Conservation (phyloP, 352 stramenopile genomes). For the Saprolegnia diclina region DNA sequence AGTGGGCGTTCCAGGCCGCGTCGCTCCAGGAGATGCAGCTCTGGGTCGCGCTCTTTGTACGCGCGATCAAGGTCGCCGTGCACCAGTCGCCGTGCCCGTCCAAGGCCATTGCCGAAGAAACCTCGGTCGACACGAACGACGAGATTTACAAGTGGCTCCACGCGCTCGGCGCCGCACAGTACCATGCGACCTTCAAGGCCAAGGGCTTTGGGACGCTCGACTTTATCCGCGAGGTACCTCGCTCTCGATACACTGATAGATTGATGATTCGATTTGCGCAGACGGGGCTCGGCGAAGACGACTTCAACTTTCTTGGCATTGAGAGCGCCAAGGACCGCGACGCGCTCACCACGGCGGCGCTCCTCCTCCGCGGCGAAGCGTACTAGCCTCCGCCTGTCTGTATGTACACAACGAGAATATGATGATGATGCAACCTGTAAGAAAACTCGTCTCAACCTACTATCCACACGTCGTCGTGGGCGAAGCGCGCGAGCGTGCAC, state of each 20-base stretch:
- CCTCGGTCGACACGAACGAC: constrained; percentile 38
- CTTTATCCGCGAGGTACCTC: constrained; percentile 74
- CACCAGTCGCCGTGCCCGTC: not conserved
- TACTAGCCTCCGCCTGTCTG: not conserved
- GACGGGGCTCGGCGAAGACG: constrained; percentile 80
- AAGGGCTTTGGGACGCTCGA: constrained; percentile 76
- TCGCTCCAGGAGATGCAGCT: constrained; percentile 22
- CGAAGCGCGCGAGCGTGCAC: not conserved
- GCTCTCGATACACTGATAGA: not conserved
- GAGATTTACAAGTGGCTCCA: constrained; percentile 76
- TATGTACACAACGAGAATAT: not conserved
- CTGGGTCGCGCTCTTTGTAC: constrained; percentile 17
- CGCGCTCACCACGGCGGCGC: constrained; percentile 1
- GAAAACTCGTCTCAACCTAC: not conserved
- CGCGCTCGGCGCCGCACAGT: constrained; percentile 48
- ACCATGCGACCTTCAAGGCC: constrained; percentile 56
- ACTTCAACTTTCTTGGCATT: constrained; percentile 82
- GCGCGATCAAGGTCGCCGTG: constrained; percentile 12
- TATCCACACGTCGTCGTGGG: not conserved
- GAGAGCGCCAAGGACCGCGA: constrained; percentile 36
- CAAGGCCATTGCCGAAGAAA: not conserved
- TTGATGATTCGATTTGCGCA: constrained; percentile 27
- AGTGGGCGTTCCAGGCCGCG: constrained; percentile 20
- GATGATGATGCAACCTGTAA: not conserved
- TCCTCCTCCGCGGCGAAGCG: constrained; percentile 23